These are phyloP conservation scores for Moricandia arvensis DNA, from an alignment of 345 rosid species.

Conservation along the genomic window DNA sequence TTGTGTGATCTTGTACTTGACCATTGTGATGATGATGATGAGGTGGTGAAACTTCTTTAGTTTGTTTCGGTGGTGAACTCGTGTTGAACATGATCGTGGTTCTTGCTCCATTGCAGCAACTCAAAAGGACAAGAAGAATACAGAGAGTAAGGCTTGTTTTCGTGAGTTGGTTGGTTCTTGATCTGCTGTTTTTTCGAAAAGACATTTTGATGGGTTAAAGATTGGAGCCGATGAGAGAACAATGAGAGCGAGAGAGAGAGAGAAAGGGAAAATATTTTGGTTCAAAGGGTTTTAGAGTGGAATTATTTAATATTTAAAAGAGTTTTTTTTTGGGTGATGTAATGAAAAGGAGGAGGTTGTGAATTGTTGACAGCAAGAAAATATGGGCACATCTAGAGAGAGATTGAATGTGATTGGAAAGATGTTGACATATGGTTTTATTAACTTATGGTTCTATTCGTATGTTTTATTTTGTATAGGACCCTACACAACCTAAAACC, in stretches of 20 bases:
- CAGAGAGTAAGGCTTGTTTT: neutral
- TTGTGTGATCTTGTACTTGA: conserved; percentile 22
- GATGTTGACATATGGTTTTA: conserved; percentile 32
- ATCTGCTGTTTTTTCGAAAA: conserved; percentile 5
- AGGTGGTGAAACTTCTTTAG: conserved; percentile 28
- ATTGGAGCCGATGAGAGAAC: neutral
- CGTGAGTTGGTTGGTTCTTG: conserved; percentile 15
- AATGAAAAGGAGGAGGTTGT: conserved; percentile 30
- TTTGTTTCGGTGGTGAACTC: conserved; percentile 23
- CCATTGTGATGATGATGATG: neutral
- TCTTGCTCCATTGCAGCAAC: conserved; percentile 35
- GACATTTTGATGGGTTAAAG: conserved; percentile 22
- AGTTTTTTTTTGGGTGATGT: neutral
- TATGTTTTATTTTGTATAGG: neutral
- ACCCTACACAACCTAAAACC: neutral
- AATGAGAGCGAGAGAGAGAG: conserved; percentile 3
- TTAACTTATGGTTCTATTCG: neutral
- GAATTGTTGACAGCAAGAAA: conserved; percentile 39
- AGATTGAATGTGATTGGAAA: conserved; percentile 25
- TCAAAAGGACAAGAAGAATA: conserved; percentile 9
- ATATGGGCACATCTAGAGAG: conserved; percentile 33
- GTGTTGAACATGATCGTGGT: conserved; percentile 24
- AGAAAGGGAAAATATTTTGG: neutral
- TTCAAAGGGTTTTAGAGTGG: conserved; percentile 17
- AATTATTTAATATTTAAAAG: conserved; percentile 18